A percentile compares a stretch with the other conserved stretches of the same genome.
These are phyloP conservation scores for Ricinus communis DNA, from an alignment of 345 rosid genomes.

Conservation along the genomic window DNA sequence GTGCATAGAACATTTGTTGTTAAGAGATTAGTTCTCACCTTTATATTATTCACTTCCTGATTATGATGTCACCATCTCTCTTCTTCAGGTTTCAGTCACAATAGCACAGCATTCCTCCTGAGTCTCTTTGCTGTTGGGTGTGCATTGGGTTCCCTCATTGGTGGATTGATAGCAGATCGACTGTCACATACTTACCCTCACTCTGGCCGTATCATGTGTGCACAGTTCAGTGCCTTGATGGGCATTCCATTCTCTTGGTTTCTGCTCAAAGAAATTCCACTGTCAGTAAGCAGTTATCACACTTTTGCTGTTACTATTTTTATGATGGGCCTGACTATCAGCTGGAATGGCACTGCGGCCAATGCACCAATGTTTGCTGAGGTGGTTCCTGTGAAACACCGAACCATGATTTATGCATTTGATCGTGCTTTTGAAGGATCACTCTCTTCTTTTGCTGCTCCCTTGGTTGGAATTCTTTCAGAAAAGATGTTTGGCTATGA, in stretches of 20 bases:
- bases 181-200: conserved; percentile 58
- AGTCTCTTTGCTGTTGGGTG: conserved; percentile 80
- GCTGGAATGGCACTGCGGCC: conserved; percentile 88
- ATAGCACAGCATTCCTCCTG: conserved; percentile 70
- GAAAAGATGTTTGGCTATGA: conserved; percentile 83
- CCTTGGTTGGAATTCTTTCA: conserved; percentile 88
- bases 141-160: conserved; percentile 66
- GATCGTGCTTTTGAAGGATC: conserved; percentile 92
- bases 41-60: background rate
- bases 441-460: conserved; percentile 92
- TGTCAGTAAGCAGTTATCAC: conserved; percentile 57
- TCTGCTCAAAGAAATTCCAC: conserved; percentile 78
- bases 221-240: conserved; percentile 94
- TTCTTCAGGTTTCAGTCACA: conserved; percentile 71
- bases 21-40: background rate
- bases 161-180: conserved; percentile 78
- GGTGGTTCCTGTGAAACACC: conserved; percentile 83
- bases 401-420: conserved; percentile 93
- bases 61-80: conserved; percentile 5
- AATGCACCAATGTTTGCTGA: conserved; percentile 95
- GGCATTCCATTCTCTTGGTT: conserved; percentile 87
- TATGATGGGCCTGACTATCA: conserved; percentile 82
- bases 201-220: conserved; percentile 86
- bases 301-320: conserved; percentile 60
- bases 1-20: background rate